Conservation (phyloP, 129 eudicot species). For the Smallanthus sonchifolius region DNA sequence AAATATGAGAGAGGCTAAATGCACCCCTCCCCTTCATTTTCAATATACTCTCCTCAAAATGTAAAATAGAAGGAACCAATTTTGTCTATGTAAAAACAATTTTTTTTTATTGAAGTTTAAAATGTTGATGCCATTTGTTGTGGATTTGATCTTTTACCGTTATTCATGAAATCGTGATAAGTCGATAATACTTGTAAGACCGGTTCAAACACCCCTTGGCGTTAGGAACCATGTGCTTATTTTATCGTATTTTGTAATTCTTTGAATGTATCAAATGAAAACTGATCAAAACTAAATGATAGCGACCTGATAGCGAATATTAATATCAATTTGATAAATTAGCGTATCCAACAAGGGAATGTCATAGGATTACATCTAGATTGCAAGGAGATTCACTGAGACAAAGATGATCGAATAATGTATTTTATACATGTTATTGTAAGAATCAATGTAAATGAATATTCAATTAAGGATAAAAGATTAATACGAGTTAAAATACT, state of each 20-base stretch:
- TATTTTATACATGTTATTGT: background rate
- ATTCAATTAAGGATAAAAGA: background rate
- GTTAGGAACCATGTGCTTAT: background rate
- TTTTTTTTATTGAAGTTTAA: too few species aligned
- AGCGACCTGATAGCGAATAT: background rate
- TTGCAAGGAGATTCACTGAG: background rate
- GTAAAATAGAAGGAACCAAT: too few species aligned
- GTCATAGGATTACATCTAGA: background rate
- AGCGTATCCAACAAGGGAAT: background rate
- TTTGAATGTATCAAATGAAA: background rate
- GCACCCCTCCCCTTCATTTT: too few species aligned
- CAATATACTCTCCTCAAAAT: too few species aligned
- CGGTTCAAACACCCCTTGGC: background rate
- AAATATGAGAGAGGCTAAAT: too few species aligned
- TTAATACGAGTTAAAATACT: background rate
- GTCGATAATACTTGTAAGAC: background rate
- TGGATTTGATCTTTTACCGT: too few species aligned
- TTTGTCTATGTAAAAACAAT: too few species aligned
- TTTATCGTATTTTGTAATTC: background rate
- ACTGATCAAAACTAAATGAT: background rate
- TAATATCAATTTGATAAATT: background rate
- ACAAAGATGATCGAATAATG: background rate
- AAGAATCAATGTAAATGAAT: background rate
- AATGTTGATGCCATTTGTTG: too few species aligned
- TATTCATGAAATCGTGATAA: background rate